phyloP scores from a whole-genome alignment of 2,329 filamentous ascomycete genomes.

The Alternaria rosae region DNA sequence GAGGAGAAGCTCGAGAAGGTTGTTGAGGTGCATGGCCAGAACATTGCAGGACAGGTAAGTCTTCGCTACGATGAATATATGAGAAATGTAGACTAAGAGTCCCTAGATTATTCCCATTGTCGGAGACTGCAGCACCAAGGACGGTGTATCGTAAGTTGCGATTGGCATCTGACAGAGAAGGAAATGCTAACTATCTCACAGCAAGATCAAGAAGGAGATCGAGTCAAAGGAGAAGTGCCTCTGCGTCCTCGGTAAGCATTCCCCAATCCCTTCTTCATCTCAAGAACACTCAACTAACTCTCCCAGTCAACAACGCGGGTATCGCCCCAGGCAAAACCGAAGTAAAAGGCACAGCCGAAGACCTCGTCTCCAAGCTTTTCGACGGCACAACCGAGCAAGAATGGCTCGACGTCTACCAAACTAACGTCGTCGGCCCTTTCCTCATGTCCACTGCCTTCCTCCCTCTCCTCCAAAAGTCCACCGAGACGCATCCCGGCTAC shows the following conservation, averaged over 20 bases:
- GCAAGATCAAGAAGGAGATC: constrained; percentile 53
- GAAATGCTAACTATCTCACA: constrained; percentile 16
- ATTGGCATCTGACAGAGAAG: not conserved
- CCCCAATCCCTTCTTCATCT: constrained; percentile 46
- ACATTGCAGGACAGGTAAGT: constrained; percentile 49
- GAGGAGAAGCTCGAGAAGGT: constrained; percentile 59
- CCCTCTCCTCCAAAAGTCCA: constrained; percentile 55
- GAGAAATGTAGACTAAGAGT: not conserved
- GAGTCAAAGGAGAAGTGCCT: constrained; percentile 55
- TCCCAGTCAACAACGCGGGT: constrained; percentile 50
- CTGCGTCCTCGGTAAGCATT: constrained; percentile 50
- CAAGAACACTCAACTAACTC: constrained; percentile 25
- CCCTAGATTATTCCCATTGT: constrained; percentile 53
- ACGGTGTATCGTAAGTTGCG: constrained; percentile 48
- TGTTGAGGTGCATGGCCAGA: constrained; percentile 53
- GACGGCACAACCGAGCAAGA: constrained; percentile 55
- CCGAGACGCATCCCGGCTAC: constrained; percentile 52
- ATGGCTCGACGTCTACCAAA: constrained; percentile 56
- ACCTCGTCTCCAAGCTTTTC: constrained; percentile 55
- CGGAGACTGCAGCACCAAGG: constrained; percentile 55
- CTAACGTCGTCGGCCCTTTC: constrained; percentile 58
- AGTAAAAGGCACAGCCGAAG: constrained; percentile 51
- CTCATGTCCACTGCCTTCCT: constrained; percentile 58
- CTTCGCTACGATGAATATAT: not conserved
- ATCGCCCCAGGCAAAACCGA: constrained; percentile 51